Evolutionary conservation across 257 asterid species (phyloP), one percentile per base, ranked within the genome.

Genomic region (Linderniella brevidens): DNA sequence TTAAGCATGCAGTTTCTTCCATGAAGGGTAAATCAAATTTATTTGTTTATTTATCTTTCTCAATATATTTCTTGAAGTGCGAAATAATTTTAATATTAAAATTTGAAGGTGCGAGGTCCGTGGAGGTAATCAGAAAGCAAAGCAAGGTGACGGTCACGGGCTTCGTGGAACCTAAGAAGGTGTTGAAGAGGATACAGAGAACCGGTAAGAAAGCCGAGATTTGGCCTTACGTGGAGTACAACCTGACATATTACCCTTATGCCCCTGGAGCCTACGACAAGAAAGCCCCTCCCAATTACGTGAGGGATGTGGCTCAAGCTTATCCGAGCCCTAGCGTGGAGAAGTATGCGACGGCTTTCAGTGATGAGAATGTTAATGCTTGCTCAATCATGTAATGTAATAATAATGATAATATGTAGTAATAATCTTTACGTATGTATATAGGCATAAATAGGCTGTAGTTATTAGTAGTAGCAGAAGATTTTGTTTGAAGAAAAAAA

Each of bases 151-250:
- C 90, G 11, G 93, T 80, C 14, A 77, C 72, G 15, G 95, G 95
- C 3, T 77, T 60, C 19, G 71, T 69, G 25, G 95, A 83, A 44
- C 51, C 59, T 48, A 70, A 71, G 69, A 83, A 83, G 58, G 95
- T 83, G 62, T 64, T 81, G 65, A 81, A 76, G 72, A 78, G 74
- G 61, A 93, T 88, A 0, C 72, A 76, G 52, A 59, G 92, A 36
- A 85, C 92, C n/a, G 93, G 93, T 44, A 85, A 85, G 50, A 81
- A 81, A 63, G 79, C 81, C 8, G 96, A 81, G 75, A 74, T 85
- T 36, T 85, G 96, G 96, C 96, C 93, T 0, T 85, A 85, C 44
- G 79, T 81, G 12, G 92, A 93, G 0, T 85, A 85, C 62, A 76
- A 78, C 55, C 66, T 85, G 59, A 93, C 81, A 61, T 78, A 93